Evolutionary conservation across 768 basidiomycete genomes (phyloP).

Genomic region (Psilocybe sp.): DNA sequence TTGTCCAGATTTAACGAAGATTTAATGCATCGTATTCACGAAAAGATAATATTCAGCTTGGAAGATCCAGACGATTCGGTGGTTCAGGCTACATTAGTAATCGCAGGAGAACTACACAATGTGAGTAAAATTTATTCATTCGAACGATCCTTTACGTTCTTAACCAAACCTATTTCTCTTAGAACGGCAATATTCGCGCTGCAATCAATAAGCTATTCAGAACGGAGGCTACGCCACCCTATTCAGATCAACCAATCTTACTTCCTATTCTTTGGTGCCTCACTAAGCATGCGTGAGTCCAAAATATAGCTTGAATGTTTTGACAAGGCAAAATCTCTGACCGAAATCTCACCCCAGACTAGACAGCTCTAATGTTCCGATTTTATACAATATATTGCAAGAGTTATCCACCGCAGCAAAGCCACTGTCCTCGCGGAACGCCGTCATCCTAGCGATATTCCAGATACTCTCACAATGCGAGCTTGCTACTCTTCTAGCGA

Average conservation of each 20-base stretch:
- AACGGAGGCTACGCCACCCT: slow-evolving; percentile 9
- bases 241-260: slow-evolving; percentile 9
- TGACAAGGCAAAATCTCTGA: no score
- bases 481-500: slow-evolving; percentile 23
- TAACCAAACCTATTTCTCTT: neutral
- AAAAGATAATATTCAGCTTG: slow-evolving; percentile 36
- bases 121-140: slow-evolving; percentile 10
- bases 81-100: slow-evolving; percentile 40
- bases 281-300: slow-evolving; percentile 10
- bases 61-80: slow-evolving; percentile 43
- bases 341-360: slow-evolving; percentile 1
- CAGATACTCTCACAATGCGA: slow-evolving; percentile 27
- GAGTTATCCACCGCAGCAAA: slow-evolving; percentile 2
- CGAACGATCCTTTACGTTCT: neutral
- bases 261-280: slow-evolving; percentile 13
- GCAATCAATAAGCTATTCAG: slow-evolving; percentile 15
- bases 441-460: slow-evolving; percentile 35
- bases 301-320: no score
- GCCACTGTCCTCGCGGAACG: slow-evolving; percentile 7
- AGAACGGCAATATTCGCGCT: slow-evolving; percentile 10
- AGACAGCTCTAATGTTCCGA: slow-evolving; percentile 8
- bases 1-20: slow-evolving; percentile 46
- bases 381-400: slow-evolving; percentile 17
- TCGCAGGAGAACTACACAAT: slow-evolving; percentile 22
- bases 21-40: slow-evolving; percentile 40